Evolutionary conservation across 164 flowering plant genomes (phyloP).

Genomic region (Houttuynia cordata): DNA sequence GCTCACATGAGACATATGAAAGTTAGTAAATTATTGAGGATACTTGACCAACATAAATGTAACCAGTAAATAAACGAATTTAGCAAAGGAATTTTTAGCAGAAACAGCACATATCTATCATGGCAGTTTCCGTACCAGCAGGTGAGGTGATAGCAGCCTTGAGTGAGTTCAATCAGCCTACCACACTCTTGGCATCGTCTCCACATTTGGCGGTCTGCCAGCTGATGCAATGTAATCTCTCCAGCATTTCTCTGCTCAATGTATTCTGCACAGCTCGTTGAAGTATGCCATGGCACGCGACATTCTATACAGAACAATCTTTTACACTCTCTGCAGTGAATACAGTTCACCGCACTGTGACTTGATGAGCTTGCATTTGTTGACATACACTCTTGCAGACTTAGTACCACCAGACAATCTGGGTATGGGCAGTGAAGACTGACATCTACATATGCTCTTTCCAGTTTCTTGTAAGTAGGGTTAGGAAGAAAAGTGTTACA

Average conservation of each 20-base stretch:
- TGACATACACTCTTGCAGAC: constrained; percentile 51
- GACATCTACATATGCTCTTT: constrained; percentile 53
- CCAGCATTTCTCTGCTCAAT: constrained; percentile 58
- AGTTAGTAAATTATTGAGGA: too few species aligned
- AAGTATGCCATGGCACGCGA: constrained; percentile 83
- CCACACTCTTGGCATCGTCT: constrained; percentile 77
- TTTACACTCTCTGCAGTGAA: constrained; percentile 69
- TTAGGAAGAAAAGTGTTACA: constrained; percentile 66
- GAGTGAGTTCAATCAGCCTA: constrained; percentile 70
- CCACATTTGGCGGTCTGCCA: constrained; percentile 60
- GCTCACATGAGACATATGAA: too few species aligned
- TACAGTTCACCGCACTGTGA: constrained; percentile 36
- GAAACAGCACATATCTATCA: too few species aligned
- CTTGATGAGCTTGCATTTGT: constrained; percentile 57
- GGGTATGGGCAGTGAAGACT: constrained; percentile 60
- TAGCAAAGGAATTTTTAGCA: too few species aligned
- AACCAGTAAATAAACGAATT: too few species aligned
- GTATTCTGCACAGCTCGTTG: constrained; percentile 67
- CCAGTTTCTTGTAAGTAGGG: constrained; percentile 39
- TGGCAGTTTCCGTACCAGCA: constrained; percentile 51
- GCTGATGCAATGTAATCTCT: constrained; percentile 48
- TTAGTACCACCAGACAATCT: constrained; percentile 58
- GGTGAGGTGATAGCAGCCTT: constrained; percentile 81
- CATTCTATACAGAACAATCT: constrained; percentile 63
- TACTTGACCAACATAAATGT: too few species aligned